Evolutionary conservation across 805 yeast genomes (phyloP).

Genomic region (Millerozyma miso): DNA sequence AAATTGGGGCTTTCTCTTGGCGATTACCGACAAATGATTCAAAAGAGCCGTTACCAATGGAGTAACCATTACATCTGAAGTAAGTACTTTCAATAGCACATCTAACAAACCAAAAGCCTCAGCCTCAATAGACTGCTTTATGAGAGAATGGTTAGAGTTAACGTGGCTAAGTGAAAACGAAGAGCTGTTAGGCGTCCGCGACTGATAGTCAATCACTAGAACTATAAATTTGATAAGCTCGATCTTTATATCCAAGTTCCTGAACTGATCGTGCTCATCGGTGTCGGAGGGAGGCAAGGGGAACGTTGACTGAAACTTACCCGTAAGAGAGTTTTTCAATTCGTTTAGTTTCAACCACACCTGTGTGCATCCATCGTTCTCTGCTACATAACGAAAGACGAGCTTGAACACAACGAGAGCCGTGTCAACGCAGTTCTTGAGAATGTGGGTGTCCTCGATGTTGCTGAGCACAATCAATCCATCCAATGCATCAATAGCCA

Average conservation of each 20-base stretch:
- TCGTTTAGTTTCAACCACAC: conserved; percentile 54
- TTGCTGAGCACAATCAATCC: conserved; percentile 24
- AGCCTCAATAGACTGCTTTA: conserved; percentile 52
- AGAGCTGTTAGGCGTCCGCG: conserved; percentile 34
- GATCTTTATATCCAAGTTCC: conserved; percentile 57
- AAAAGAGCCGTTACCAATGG: conserved; percentile 65
- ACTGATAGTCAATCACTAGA: conserved; percentile 41
- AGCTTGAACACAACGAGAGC: conserved; percentile 39
- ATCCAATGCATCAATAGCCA: conserved; percentile 39
- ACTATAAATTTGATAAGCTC: conserved; percentile 69
- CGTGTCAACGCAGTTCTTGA: conserved; percentile 30
- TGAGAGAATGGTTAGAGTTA: conserved; percentile 58
- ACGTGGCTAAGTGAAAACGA: conserved; percentile 50
- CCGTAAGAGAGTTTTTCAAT: conserved; percentile 57
- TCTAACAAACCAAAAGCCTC: conserved; percentile 73
- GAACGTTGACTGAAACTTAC: conserved; percentile 54
- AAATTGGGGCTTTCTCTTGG: conserved; percentile 62
- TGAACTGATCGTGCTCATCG: conserved; percentile 44
- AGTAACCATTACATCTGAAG: conserved; percentile 49
- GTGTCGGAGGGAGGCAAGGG: conserved; percentile 49
- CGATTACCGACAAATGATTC: conserved; percentile 57
- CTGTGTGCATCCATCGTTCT: conserved; percentile 41
- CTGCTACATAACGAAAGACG: conserved; percentile 42
- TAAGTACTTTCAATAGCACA: conserved; percentile 51
- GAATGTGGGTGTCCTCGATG: conserved; percentile 26